These are phyloP conservation scores for Galerina sulciceps DNA, from an alignment of 768 basidiomycete species.

Conservation along the genomic window DNA sequence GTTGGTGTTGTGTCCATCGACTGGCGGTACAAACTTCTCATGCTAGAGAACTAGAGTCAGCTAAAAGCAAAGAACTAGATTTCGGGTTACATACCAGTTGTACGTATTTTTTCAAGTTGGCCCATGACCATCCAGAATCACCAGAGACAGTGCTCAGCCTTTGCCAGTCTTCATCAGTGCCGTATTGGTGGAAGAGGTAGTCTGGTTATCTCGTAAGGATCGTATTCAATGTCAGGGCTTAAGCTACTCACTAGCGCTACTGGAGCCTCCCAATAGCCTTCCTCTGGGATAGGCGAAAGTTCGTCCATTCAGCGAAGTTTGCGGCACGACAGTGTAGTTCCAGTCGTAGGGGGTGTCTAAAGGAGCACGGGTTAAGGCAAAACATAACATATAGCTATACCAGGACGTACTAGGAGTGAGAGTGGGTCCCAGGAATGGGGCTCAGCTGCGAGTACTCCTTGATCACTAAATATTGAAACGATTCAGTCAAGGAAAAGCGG, in stretches of 20 bases:
- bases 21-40: conserved; percentile 38
- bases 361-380: background rate
- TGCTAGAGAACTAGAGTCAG: conserved; percentile 22
- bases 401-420: conserved; percentile 20
- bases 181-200: conserved; percentile 38
- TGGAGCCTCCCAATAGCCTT: conserved; percentile 35
- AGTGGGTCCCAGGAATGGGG: conserved; percentile 23
- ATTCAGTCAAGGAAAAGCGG: background rate
- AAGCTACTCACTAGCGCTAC: conserved; percentile 28
- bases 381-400: background rate
- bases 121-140: conserved; percentile 43
- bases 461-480: conserved; percentile 14
- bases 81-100: conserved; percentile 24
- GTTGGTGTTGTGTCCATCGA: conserved; percentile 39
- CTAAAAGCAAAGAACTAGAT: too few species aligned
- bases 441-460: conserved; percentile 19
- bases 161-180: conserved; percentile 40
- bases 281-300: conserved; percentile 35
- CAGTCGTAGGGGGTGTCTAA: conserved; percentile 30
- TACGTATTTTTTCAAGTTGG: conserved; percentile 31
- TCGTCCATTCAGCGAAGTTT: conserved; percentile 32
- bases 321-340: conserved; percentile 37
- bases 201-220: conserved; percentile 21
- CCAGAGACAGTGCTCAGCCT: conserved; percentile 33
- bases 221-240: background rate